A percentile compares a stretch with the other conserved stretches of the same genome.
These are phyloP conservation scores for Malus hybrid DNA, from an alignment of 331 rosid genomes.

Conservation along the genomic window DNA sequence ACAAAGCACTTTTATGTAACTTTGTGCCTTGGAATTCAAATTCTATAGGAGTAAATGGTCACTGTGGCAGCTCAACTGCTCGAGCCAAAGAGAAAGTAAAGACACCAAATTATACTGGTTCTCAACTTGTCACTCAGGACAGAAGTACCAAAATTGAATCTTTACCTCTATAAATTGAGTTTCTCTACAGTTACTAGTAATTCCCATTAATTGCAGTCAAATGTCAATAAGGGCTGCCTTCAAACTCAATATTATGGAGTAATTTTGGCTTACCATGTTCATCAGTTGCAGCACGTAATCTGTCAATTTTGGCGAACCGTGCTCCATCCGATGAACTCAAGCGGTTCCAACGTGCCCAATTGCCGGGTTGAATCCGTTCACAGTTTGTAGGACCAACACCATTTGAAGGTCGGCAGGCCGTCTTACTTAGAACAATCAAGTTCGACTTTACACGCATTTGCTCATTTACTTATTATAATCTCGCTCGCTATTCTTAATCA, in stretches of 20 bases:
- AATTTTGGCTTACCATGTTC: too few relatives aligned
- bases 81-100: not conserved
- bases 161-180: not conserved
- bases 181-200: not conserved
- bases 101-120: not conserved
- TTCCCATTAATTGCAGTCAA: not conserved
- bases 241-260: not conserved
- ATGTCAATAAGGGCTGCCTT: not conserved
- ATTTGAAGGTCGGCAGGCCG: not conserved
- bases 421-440: not conserved
- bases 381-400: not conserved
- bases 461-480: not conserved
- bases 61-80: not conserved
- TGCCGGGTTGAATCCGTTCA: not conserved
- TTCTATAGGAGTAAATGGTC: not conserved
- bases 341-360: not conserved
- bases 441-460: not conserved
- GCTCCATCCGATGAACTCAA: not conserved
- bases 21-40: not conserved
- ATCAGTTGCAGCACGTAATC: not conserved
- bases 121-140: not conserved
- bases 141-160: not conserved
- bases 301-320: not conserved
- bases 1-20: not conserved
- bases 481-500: too few relatives aligned